These are phyloP conservation scores for Monilinia fructicola DNA, from an alignment of 2,329 filamentous ascomycete species.

Conservation along the genomic window DNA sequence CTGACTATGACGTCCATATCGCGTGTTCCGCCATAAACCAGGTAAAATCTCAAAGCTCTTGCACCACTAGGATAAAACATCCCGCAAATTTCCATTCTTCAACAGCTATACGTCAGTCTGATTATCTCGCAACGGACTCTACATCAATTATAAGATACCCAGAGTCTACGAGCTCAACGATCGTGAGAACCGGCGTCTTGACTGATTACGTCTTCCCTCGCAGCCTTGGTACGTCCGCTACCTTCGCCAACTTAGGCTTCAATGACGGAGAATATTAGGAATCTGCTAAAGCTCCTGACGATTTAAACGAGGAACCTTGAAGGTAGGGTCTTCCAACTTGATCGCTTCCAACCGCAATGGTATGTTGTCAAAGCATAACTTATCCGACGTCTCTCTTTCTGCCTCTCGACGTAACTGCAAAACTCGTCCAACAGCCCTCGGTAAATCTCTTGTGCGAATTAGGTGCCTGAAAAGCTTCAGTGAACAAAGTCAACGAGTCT, in stretches of 20 bases:
- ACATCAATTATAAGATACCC: background rate
- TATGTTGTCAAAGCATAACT: background rate
- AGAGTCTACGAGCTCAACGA: background rate
- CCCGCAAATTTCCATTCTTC: background rate
- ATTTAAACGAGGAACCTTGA: background rate
- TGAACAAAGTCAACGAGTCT: background rate
- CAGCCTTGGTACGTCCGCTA: background rate
- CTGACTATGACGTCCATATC: background rate
- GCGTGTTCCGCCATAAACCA: background rate
- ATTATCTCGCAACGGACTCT: background rate
- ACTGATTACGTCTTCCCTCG: background rate
- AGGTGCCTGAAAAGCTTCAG: background rate
- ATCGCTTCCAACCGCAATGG: background rate
- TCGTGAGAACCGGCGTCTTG: background rate
- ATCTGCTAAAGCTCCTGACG: background rate
- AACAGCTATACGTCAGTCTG: background rate
- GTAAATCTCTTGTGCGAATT: background rate
- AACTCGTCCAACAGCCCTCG: background rate
- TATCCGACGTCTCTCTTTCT: background rate
- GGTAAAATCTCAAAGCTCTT: background rate
- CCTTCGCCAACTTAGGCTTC: no score
- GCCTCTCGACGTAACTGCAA: background rate
- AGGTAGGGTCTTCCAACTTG: background rate
- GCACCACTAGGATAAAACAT: background rate
- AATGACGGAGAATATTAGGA: background rate